Conservation (phyloP, 495 filamentous ascomycete genomes). For the Neurospora terricola region DNA sequence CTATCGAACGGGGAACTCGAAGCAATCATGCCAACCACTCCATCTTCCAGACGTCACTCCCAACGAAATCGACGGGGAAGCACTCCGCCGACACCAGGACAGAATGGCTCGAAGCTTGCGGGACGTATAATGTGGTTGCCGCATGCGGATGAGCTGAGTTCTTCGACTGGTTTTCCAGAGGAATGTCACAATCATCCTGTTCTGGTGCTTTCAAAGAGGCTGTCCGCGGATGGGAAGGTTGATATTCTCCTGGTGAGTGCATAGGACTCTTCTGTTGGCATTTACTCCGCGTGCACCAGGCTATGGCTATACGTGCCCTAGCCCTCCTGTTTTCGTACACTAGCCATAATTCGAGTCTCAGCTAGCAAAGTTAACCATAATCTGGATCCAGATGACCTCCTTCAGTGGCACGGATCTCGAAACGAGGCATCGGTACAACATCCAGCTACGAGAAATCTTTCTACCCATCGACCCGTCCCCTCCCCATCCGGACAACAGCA, state of each 20-base stretch:
- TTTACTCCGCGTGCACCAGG: no score
- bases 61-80: not conserved
- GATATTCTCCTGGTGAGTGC: not conserved
- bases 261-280: not conserved
- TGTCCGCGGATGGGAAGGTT: not conserved
- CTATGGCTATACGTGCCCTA: no score
- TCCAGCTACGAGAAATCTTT: not conserved
- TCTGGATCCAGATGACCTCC: not conserved
- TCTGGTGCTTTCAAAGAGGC: not conserved
- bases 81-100: not conserved
- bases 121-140: not conserved
- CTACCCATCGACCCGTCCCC: not conserved
- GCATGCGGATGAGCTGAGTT: not conserved
- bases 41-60: not conserved
- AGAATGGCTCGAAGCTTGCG: not conserved
- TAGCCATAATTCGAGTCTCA: no score
- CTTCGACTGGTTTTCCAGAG: not conserved
- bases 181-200: not conserved
- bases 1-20: not conserved
- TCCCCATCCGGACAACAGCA: not conserved
- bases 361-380: no score
- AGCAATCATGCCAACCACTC: not conserved
- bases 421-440: not conserved
- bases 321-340: no score
- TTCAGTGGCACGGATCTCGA: not conserved